Evolutionary conservation across 2,329 filamentous ascomycete species (phyloP), one percentile per base, ranked within the genome.

Genomic region (Elsinoe batatas): DNA sequence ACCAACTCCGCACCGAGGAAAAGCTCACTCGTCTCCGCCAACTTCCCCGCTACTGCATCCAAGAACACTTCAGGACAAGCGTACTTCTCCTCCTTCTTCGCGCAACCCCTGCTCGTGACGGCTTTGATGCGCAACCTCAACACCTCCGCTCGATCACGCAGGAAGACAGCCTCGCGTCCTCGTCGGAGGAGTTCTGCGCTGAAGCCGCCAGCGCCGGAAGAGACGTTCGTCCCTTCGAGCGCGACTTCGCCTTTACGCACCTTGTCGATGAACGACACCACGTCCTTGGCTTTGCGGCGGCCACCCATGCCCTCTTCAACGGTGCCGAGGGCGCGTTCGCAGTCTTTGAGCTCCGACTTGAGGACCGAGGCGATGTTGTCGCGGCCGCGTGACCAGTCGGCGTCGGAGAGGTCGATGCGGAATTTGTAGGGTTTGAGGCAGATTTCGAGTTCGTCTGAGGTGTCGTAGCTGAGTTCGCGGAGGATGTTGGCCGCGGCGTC

Each of bases 381-480:
- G 53, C 91, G 79, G 0, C 90, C 91, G 58, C 87, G 82, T 3
- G 77, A 70, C 93, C 93, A 98, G 68, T 98, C 94, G 6, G 83
- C 78, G 37, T 91, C 87, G 65, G 95, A 89, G 43, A 98, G 84
- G 64, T 98, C 93, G 57, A 98, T 95, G 60, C 96, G 90, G 63
- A 91, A 97, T 68, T 98, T 98, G 76, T 91, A 98, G 0, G 94
- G 93, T 71, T 98, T 98, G 72, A 98, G 94, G 68, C 91, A 98
- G 67, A 97, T 97, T 70, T 98, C 93, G 1, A 98, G 88, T 71
- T 97, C 93, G 65, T 98, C 94, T 60, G 88, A 93, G 1, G 94
- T 98, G 71, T 91, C 93, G 72, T 96, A 97, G 61, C 95, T 95
- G 12, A 91, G 80, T 65, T 98, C 93, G 61, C 93, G 93, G 11